phyloP scores from a whole-genome alignment of 1,139 yeast genomes.

The Pichia inconspicua region DNA sequence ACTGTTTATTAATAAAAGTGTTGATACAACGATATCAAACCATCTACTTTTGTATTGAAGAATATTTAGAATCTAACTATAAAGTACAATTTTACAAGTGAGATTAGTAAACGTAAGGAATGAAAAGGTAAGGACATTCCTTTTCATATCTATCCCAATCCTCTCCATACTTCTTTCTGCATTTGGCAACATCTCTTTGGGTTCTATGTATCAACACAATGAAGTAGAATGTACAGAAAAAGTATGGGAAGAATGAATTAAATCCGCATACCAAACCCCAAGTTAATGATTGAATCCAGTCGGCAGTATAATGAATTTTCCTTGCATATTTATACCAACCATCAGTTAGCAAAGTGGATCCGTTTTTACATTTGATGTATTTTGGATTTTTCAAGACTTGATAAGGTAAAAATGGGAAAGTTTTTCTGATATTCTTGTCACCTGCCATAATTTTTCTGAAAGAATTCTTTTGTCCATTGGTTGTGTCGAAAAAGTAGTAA shows the following conservation, averaged over 20 bases:
- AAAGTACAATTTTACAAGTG: too few relatives aligned
- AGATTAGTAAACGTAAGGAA: conserved; percentile 68
- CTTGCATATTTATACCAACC: conserved; percentile 94
- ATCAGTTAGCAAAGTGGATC: conserved; percentile 76
- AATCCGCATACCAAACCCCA: conserved; percentile 94
- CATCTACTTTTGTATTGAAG: too few relatives aligned
- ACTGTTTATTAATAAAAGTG: too few relatives aligned
- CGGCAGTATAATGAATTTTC: conserved; percentile 93
- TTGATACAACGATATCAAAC: too few relatives aligned
- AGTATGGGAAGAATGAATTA: conserved; percentile 87
- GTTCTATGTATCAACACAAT: conserved; percentile 85
- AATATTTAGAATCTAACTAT: background rate
- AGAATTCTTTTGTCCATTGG: conserved; percentile 90
- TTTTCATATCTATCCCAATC: conserved; percentile 87
- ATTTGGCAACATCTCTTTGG: conserved; percentile 74
- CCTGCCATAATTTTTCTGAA: conserved; percentile 87
- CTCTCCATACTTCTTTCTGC: conserved; percentile 78
- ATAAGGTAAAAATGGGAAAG: conserved; percentile 90
- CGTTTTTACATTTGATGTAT: conserved; percentile 77
- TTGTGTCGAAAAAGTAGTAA: conserved; percentile 90
- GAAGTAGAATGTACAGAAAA: conserved; percentile 86
- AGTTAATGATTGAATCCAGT: conserved; percentile 74
- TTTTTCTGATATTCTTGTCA: conserved; percentile 61
- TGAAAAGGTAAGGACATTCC: conserved; percentile 85
- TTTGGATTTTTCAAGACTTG: conserved; percentile 75